These are phyloP conservation scores for Cucurbitaria berberidis DNA, from an alignment of 2,329 filamentous ascomycete genomes.

Conservation along the genomic window DNA sequence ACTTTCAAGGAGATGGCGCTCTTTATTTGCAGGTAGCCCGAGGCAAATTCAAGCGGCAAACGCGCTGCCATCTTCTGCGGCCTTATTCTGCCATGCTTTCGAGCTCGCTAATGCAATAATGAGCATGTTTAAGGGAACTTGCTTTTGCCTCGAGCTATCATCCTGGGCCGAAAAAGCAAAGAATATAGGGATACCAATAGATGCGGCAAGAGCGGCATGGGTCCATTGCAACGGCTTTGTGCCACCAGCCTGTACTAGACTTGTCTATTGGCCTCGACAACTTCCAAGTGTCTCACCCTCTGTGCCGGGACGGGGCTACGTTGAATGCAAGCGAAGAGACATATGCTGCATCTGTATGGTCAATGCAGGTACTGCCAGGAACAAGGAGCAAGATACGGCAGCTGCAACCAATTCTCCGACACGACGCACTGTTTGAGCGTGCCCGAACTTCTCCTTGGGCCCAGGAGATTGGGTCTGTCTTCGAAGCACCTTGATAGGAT, in stretches of 20 bases:
- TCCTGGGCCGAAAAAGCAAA: neutral
- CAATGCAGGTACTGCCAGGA: neutral
- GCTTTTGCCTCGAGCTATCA: neutral
- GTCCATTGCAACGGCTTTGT: neutral
- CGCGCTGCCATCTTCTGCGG: neutral
- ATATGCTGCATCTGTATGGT: neutral
- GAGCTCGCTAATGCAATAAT: neutral
- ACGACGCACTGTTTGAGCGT: neutral
- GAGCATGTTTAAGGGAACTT: neutral
- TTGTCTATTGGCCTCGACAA: neutral
- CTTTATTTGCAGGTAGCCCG: neutral
- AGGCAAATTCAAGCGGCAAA: neutral
- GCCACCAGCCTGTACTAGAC: neutral
- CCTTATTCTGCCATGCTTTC: neutral
- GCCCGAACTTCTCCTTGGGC: neutral
- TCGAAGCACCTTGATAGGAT: neutral
- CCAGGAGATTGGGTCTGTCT: neutral
- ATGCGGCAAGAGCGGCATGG: neutral
- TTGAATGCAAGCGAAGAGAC: neutral
- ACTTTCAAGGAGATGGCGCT: neutral
- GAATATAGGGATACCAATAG: neutral
- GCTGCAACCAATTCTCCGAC: neutral
- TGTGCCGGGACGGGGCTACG: neutral
- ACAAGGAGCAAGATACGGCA: neutral
- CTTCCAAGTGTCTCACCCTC: neutral